A percentile compares a stretch with the other conserved stretches of the same genome.
Conservation (phyloP, 2,329 filamentous ascomycete species). For the Claviceps sp. region DNA sequence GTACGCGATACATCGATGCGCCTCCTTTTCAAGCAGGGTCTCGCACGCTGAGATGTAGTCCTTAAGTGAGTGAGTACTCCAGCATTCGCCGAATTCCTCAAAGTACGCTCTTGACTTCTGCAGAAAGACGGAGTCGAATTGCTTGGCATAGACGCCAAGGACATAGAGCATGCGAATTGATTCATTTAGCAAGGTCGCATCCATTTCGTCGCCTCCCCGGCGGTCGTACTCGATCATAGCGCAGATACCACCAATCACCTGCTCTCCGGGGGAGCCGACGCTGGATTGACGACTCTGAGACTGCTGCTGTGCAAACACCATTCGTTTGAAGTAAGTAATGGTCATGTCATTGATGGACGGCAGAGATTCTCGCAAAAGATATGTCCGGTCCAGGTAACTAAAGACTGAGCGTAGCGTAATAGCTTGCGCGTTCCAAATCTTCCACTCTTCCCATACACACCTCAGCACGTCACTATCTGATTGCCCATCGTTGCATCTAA, state of each 20-base stretch:
- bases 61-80: constrained; percentile 51
- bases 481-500: constrained; percentile 34
- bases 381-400: constrained; percentile 86
- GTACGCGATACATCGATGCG: constrained; percentile 63
- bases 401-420: constrained; percentile 70
- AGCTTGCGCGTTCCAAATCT: constrained; percentile 63
- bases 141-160: constrained; percentile 64
- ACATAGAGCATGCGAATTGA: constrained; percentile 73
- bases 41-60: constrained; percentile 63
- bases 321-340: constrained; percentile 58
- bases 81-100: constrained; percentile 51
- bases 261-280: constrained; percentile 11
- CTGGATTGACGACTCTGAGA: background rate
- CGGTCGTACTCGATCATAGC: constrained; percentile 64
- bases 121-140: constrained; percentile 69
- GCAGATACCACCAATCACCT: constrained; percentile 46
- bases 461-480: constrained; percentile 52
- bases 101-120: constrained; percentile 55
- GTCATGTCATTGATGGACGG: constrained; percentile 71
- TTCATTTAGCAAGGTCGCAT: constrained; percentile 54
- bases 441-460: constrained; percentile 48
- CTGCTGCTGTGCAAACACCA: constrained; percentile 26
- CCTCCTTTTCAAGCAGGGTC: constrained; percentile 56
- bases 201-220: constrained; percentile 38
- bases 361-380: constrained; percentile 58